Conservation (phyloP, 208 protist genomes). For the Eutreptiella sp. region DNA sequence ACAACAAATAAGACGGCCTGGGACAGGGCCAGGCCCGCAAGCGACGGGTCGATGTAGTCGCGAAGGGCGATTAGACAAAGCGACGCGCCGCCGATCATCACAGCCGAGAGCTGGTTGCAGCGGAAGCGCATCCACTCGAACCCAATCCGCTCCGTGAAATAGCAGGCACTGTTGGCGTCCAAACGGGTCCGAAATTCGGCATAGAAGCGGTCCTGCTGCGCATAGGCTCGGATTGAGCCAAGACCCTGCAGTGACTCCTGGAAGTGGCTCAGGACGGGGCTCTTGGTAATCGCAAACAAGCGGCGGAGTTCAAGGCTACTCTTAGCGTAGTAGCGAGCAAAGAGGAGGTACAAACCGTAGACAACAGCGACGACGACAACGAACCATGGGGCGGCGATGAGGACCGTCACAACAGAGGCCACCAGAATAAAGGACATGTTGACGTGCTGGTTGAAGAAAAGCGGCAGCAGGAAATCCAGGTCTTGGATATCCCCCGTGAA, state of each 20-base stretch:
- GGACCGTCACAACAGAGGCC: slow-evolving; percentile 11
- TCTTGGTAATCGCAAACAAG: slow-evolving; percentile 47
- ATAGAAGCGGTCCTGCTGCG: slow-evolving; percentile 5
- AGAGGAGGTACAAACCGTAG: slow-evolving; percentile 23
- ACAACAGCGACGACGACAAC: slow-evolving; percentile 15
- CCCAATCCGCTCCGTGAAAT: slow-evolving; percentile 2
- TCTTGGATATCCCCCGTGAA: slow-evolving; percentile 34
- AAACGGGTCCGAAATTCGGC: too few relatives aligned
- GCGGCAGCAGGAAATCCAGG: slow-evolving; percentile 32
- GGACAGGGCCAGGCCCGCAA: too few relatives aligned
- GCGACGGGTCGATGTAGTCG: too few relatives aligned
- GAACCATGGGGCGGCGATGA: slow-evolving; percentile 25
- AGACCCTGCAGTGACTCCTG: slow-evolving; percentile 59
- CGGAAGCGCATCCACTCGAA: slow-evolving; percentile 12
- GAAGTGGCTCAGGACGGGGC: slow-evolving; percentile 61
- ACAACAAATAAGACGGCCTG: too few relatives aligned
- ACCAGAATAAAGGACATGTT: slow-evolving; percentile 1
- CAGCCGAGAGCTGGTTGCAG: slow-evolving; percentile 3
- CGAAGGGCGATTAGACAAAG: too few relatives aligned
- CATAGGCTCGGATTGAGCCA: slow-evolving; percentile 48
- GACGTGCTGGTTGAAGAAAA: slow-evolving; percentile 11
- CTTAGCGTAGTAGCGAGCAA: slow-evolving; percentile 12
- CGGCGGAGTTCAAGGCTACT: slow-evolving; percentile 47
- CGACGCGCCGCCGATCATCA: too few relatives aligned
- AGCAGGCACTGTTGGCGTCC: slow-evolving; percentile 9